Evolutionary conservation across 1,284 basidiomycete genomes (phyloP), one percentile per base, ranked within the genome.

Genomic region (Pseudozyma pruni): DNA sequence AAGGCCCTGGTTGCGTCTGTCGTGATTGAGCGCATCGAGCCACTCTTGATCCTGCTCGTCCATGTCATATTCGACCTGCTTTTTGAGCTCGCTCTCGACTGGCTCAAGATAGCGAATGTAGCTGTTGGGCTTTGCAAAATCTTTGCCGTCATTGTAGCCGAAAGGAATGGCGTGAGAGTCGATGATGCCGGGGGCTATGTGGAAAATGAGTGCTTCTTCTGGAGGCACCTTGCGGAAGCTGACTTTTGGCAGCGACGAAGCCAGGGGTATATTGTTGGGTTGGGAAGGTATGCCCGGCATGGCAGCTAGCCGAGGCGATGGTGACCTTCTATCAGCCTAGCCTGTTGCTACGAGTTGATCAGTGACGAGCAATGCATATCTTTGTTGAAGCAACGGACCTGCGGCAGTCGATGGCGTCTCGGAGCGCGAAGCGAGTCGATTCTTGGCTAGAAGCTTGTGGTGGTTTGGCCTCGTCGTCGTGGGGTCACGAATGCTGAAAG

Each of bases 41-140:
- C 96, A 99, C 82, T 93, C 91, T 83, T 94, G 90, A 83, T 98
- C 95, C 94, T 98, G 95, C 81, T 98, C 96, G 80, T 98, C 96
- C 94, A 98, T 98, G 82, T 98, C 96, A 85, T 99, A 99, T 83
- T 98, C 96, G 42, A 98, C 95, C 80, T 95, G 93, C 42, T 89
- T 88, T 10, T 91, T 90, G 27, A 98, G 88, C 69, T 98, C 96
- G 50, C 88, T 89, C 83, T 99, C 95, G 71, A 95, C 86, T 0
- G 95, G 95, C 79, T 97, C 95, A 72, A 95, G 91, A 82, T 94
- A 89, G 42, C 92, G 89, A 80, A 95, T 91, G 81, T 96, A 95
- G 78, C 92, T 88, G 50, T 92, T 90, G 7, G 92, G 91, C 69
- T 89, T 85, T 66, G 85, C 85, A 80, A 91, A 93, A 40, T 90